Evolutionary conservation across 805 yeast genomes (phyloP), one percentile per base, ranked within the genome.

Genomic region (Suhomyces sp.): DNA sequence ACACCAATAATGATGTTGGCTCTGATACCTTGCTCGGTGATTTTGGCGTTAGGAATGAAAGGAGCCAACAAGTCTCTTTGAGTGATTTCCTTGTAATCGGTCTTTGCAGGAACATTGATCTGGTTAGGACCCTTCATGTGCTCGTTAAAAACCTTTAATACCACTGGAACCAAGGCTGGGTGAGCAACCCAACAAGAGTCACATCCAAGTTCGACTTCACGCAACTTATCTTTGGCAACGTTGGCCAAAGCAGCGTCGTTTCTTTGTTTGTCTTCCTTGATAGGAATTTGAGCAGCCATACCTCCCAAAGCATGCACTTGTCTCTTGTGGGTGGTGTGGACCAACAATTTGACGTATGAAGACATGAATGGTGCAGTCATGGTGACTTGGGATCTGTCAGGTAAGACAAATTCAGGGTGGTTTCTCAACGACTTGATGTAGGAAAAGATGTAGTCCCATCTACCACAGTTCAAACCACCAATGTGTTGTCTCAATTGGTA

Each of bases 181-280:
- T 87, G 94, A 13, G 93, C 93, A 65, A 87, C 87, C 96, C 96
- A 87, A 53, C 93, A 86, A 48, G 94, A 91, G 73, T 87, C 96
- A 71, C 89, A 90, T 46, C 94, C 94, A 50, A 87, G 85, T 47
- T 76, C 70, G 46, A 86, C 87, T 71, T 87, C 96, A 60, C 94
- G 76, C 58, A 85, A 77, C 71, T 87, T 87, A 70, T 87, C 96
- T 66, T 78, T 81, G 57, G 81, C 79, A 49, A 87, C 94, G 58
- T 85, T 86, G 46, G 78, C 82, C 84, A 87, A 80, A 8, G 92
- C 93, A 46, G 74, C 71, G 45, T 75, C 75, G 71, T 87, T 87
- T 55, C 83, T 81, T 53, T 73, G 80, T 31, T 78, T 73, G 62
- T 87, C 91, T 57, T 81, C 77, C 68, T 87, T 87, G 71, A 87